A percentile compares a stretch with the other conserved stretches of the same genome.
phyloP scores from a whole-genome alignment of 2,329 filamentous ascomycete species.

The Fusarium circinatum region DNA sequence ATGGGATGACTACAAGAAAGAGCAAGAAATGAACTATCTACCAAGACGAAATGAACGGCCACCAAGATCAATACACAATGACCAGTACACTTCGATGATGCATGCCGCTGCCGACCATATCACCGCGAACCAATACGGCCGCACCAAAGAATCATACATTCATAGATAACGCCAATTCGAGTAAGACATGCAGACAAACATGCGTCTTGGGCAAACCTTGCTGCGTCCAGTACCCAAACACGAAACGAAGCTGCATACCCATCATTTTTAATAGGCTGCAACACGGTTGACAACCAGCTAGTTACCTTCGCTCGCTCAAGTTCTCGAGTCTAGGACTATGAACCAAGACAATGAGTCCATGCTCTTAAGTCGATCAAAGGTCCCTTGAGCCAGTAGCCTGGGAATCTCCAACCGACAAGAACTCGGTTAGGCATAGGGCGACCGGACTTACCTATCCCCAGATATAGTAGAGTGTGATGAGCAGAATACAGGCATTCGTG shows the following conservation, averaged over 20 bases:
- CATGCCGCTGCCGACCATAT: too few species aligned
- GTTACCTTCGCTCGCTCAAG: not conserved
- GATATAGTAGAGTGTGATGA: fast-evolving
- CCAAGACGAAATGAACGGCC: not conserved
- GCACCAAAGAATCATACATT: fast-evolving
- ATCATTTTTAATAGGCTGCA: not conserved
- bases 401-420: too few species aligned
- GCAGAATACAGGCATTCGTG: fast-evolving
- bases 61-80: not conserved
- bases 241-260: not conserved
- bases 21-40: too few species aligned
- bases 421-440: too few species aligned
- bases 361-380: too few species aligned
- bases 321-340: fast-evolving
- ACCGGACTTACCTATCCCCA: too few species aligned
- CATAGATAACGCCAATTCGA: not conserved
- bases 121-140: too few species aligned
- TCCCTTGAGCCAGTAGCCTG: too few species aligned
- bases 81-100: not conserved
- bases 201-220: not conserved
- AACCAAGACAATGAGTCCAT: too few species aligned
- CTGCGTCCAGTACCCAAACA: fast-evolving
- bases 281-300: fast-evolving
- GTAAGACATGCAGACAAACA: not conserved
- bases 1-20: not conserved